Conservation (phyloP, 352 stramenopile species). For the Phytophthora idaei region DNA sequence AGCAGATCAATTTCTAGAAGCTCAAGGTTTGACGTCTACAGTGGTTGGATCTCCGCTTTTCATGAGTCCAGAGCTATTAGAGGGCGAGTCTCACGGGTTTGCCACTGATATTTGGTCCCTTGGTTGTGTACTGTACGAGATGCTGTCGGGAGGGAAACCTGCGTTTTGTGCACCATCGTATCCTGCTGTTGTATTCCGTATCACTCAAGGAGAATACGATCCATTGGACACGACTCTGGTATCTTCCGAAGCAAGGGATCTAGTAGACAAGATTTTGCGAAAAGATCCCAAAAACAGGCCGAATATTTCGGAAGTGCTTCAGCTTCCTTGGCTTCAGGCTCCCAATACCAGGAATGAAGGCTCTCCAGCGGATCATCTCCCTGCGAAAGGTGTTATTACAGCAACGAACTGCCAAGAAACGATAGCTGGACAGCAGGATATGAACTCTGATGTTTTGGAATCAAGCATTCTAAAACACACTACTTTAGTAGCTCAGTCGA, state of each 20-base stretch:
- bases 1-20: slow-evolving; percentile 1
- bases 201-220: slow-evolving; percentile 45
- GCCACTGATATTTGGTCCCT: slow-evolving; percentile 81
- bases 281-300: slow-evolving; percentile 18
- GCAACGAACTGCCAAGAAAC: not conserved
- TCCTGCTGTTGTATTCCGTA: slow-evolving; percentile 51
- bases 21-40: slow-evolving; percentile 42
- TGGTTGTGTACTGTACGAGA: slow-evolving; percentile 83
- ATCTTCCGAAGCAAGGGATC: slow-evolving; percentile 19
- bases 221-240: slow-evolving; percentile 22
- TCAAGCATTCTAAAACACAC: not conserved
- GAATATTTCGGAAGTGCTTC: slow-evolving; percentile 23
- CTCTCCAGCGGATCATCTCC: not conserved
- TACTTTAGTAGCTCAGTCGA: not conserved
- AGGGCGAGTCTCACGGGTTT: slow-evolving; percentile 59
- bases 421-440: not conserved
- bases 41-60: slow-evolving; percentile 75
- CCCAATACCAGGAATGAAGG: not conserved
- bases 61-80: slow-evolving; percentile 78
- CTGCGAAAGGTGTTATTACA: not conserved
- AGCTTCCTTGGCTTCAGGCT: slow-evolving; percentile 17
- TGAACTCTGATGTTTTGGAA: too few species aligned
- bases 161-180: slow-evolving; percentile 72
- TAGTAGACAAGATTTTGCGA: slow-evolving; percentile 40
- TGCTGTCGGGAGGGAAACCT: slow-evolving; percentile 44